phyloP scores from a whole-genome alignment of 2,329 filamentous ascomycete species.

The Phialophora tarda region DNA sequence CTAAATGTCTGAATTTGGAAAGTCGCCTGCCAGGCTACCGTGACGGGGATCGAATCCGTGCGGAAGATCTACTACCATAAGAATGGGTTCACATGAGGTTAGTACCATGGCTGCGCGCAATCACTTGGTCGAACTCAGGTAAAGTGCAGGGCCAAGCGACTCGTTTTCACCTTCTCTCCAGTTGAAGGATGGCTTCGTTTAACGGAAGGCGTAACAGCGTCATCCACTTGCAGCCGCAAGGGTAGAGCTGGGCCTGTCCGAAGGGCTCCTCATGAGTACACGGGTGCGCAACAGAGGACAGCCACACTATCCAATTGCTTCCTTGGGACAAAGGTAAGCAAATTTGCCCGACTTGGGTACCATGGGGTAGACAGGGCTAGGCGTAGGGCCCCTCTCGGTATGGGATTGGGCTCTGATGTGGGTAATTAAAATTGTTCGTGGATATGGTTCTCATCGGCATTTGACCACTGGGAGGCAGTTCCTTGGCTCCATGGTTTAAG shows the following conservation, averaged over 20 bases:
- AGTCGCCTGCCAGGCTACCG: not conserved
- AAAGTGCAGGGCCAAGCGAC: not conserved
- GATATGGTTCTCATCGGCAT: not conserved
- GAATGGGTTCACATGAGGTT: not conserved
- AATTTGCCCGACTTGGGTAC: not conserved
- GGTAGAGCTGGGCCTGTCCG: too few relatives aligned
- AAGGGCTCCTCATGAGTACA: not conserved
- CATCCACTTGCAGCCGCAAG: not conserved
- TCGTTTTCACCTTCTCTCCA: not conserved
- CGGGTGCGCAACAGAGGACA: too few relatives aligned
- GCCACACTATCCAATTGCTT: too few relatives aligned
- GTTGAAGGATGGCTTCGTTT: not conserved
- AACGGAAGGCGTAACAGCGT: not conserved
- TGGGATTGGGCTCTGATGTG: not conserved
- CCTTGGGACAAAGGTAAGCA: not conserved
- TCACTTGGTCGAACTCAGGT: not conserved
- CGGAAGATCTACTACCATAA: not conserved
- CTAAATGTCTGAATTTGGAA: not conserved
- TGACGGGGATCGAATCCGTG: not conserved
- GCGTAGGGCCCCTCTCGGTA: not conserved
- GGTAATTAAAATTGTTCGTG: not conserved
- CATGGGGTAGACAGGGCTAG: not conserved
- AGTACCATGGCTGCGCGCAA: not conserved
- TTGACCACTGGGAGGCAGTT: not conserved
- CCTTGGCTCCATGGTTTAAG: not conserved